phyloP scores from a whole-genome alignment of 768 basidiomycete genomes.

The Macrolepiota albuminosa region DNA sequence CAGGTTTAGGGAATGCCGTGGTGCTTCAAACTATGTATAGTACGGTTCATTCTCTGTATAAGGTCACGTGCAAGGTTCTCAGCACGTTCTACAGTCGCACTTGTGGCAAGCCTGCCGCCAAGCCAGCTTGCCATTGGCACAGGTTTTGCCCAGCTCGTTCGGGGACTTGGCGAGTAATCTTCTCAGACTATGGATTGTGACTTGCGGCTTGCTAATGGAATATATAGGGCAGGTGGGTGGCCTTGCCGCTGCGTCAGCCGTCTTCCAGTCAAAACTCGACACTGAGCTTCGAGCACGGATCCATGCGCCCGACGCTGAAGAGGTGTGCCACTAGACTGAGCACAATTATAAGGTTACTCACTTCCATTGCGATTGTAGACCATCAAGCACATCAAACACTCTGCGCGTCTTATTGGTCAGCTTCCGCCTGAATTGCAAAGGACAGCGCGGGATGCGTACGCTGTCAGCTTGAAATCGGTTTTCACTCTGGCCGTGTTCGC shows the following conservation, averaged over 20 bases:
- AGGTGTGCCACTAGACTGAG: constrained; percentile 25
- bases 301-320: constrained; percentile 34
- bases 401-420: constrained; percentile 39
- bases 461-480: constrained; percentile 43
- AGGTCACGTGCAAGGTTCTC: neutral
- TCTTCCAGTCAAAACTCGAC: constrained; percentile 52
- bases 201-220: neutral
- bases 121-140: constrained; percentile 52
- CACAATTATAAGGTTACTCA: neutral
- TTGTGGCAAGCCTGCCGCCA: constrained; percentile 52
- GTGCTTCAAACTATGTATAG: constrained; percentile 59
- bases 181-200: neutral
- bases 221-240: constrained; percentile 52
- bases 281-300: constrained; percentile 42
- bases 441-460: constrained; percentile 51
- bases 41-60: constrained; percentile 25
- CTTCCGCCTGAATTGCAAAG: constrained; percentile 45
- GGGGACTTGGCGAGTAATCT: constrained; percentile 43
- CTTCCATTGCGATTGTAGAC: constrained; percentile 25
- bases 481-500: constrained; percentile 49
- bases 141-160: constrained; percentile 55
- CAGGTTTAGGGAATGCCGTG: constrained; percentile 63
- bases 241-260: constrained; percentile 52
- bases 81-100: constrained; percentile 35
- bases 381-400: constrained; percentile 49